A percentile compares a stretch with the other conserved stretches of the same genome.
Conservation (phyloP, 2,329 filamentous ascomycete species). For the Penicillium sp. region DNA sequence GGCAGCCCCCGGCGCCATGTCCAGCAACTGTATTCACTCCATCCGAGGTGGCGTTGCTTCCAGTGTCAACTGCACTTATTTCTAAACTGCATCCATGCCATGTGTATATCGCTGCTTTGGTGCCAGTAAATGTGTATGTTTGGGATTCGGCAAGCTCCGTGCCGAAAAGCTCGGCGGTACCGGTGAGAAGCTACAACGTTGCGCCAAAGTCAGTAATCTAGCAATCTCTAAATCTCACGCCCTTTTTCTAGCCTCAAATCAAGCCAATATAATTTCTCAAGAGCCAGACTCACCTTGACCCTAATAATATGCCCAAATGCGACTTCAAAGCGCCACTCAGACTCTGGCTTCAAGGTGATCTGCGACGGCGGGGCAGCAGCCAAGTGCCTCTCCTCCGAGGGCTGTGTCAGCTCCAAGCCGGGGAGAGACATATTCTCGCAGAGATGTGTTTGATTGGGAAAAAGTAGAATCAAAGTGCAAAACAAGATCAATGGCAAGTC, state of each 20-base stretch:
- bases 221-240: not conserved
- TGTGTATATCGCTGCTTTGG: slow-evolving; percentile 82
- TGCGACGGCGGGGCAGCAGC: slow-evolving; percentile 38
- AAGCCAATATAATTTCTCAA: not conserved
- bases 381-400: slow-evolving; percentile 45
- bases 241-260: too few species aligned
- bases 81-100: slow-evolving; percentile 88
- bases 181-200: slow-evolving; percentile 57
- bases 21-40: slow-evolving; percentile 26
- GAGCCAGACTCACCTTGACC: slow-evolving; percentile 43
- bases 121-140: slow-evolving; percentile 72
- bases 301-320: slow-evolving; percentile 49
- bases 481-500: not conserved
- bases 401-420: slow-evolving; percentile 62
- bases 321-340: slow-evolving; percentile 76
- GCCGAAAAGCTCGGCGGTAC: slow-evolving; percentile 89
- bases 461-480: not conserved
- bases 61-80: slow-evolving; percentile 56
- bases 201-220: slow-evolving; percentile 5
- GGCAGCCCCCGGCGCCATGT: slow-evolving; percentile 53
- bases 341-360: slow-evolving; percentile 56
- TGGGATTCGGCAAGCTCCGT: slow-evolving; percentile 81
- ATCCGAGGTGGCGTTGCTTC: slow-evolving; percentile 28
- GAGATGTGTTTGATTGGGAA: too few species aligned
- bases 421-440: slow-evolving; percentile 61